Percentiles rank a stretch among this genome's conserved stretches.
These are phyloP conservation scores for Periconia macrospinosa DNA, from an alignment of 2,329 filamentous ascomycete genomes.

Conservation along the genomic window DNA sequence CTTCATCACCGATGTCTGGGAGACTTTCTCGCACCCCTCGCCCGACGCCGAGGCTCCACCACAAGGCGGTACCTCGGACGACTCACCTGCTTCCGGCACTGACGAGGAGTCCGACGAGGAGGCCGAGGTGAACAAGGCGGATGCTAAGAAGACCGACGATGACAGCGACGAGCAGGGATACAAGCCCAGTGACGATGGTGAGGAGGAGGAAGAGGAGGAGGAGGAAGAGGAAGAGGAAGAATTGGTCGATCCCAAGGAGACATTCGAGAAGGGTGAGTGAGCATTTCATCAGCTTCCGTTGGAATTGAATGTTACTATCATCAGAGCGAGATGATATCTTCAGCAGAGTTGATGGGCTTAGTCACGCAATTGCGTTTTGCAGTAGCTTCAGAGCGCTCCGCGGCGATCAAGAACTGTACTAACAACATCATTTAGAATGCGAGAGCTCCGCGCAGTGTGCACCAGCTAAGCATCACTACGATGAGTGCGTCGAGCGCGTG, in stretches of 20 bases:
- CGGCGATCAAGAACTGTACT: constrained; percentile 13
- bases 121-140: constrained; percentile 47
- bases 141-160: constrained; percentile 42
- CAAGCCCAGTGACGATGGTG: constrained; percentile 55
- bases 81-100: constrained; percentile 45
- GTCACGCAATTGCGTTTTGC: constrained; percentile 12
- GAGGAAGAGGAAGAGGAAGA: constrained; percentile 85
- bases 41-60: constrained; percentile 50
- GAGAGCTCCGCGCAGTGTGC: constrained; percentile 82
- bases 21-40: constrained; percentile 59
- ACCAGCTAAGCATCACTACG: constrained; percentile 94
- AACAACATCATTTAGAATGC: constrained; percentile 68
- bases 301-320: background rate
- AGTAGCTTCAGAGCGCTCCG: background rate
- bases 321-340: constrained; percentile 1
- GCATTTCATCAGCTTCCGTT: background rate
- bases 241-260: constrained; percentile 81
- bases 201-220: constrained; percentile 70
- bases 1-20: constrained; percentile 66
- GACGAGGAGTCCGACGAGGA: constrained; percentile 47
- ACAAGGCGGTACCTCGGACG: constrained; percentile 44
- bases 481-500: constrained; percentile 96
- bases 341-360: constrained; percentile 1
- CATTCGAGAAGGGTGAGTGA: constrained; percentile 85
- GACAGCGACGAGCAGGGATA: constrained; percentile 53